Base-by-base conservation (phyloP, 805 yeast species). In the Dipodascopsis tothii region DNA sequence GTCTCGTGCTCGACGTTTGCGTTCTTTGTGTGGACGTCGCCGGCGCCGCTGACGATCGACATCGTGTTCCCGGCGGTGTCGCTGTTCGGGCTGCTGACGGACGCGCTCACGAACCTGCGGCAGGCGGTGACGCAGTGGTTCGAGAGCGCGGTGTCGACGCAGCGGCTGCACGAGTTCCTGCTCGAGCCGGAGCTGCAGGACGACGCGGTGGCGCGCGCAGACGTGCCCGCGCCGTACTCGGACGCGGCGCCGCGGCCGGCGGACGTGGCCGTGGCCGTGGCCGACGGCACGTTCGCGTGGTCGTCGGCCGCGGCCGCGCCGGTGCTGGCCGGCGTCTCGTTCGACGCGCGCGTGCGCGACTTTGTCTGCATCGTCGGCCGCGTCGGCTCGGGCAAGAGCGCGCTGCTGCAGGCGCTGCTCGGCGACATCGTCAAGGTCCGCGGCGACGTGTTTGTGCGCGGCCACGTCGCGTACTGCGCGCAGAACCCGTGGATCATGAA, bases 401-500 rank as follows among this genome's bases (percentile, higher is more conserved):
- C 94, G 1, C 66, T 88, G 30, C 69, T 86, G 40, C 85, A 82
- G 62, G 76, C 88, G 14, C 65, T 87, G 21, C 67, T 86, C 34
- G 97, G 96, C 48, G 94, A 87, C 56, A 68, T 88, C 52, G 77
- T 82, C 60, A 80, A 81, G 60, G 70, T 78, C 14, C 73, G 76
- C 39, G 97, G 97, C 33, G 65, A 72, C 16, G 87, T 84, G 3
- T 68, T 70, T 17, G 74, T 81, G 6, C 81, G 75, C 58, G 96
- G 96, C 34, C 71, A 74, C 38, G 71, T 84, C 27, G 96, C 96
- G 0, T 88, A 88, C 62, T 94, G 83, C 37, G 78, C 95, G 1
- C 96, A 88, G 64, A 80, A 82, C 32, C 94, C 98, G 2, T 92
- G 96, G 96, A 87, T 92, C 52, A 82, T 86, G 83, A 92, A 92